A percentile compares a stretch with the other conserved stretches of the same genome.
These are phyloP conservation scores for Fusarium ambrosium DNA, from an alignment of 2,329 filamentous ascomycete species.

Conservation along the genomic window DNA sequence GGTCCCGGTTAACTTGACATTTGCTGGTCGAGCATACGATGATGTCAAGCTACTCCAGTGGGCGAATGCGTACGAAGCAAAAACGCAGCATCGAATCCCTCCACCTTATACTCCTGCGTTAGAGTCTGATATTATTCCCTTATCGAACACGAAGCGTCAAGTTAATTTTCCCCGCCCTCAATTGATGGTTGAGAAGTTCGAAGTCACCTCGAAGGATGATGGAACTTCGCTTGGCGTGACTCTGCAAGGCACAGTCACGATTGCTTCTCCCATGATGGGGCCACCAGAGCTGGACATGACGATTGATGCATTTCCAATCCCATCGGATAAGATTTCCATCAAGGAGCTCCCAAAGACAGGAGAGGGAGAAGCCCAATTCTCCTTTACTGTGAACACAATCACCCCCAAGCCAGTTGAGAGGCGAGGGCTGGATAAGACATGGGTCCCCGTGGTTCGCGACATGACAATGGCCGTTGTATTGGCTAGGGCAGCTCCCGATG, in stretches of 20 bases:
- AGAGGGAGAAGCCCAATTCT: neutral
- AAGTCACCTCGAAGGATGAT: neutral
- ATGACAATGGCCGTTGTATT: constrained; percentile 13
- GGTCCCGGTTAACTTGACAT: constrained; percentile 67
- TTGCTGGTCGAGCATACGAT: constrained; percentile 62
- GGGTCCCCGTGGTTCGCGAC: constrained; percentile 6
- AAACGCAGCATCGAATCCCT: neutral
- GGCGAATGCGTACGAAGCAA: constrained; percentile 39
- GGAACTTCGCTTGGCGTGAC: neutral
- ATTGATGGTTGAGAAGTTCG: neutral
- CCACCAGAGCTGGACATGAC: neutral
- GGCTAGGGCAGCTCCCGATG: neutral
- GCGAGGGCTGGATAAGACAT: neutral
- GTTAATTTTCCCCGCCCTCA: neutral
- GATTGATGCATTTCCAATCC: neutral
- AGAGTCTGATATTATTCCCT: neutral
- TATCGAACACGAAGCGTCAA: neutral
- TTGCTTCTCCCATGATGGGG: neutral
- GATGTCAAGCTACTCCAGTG: constrained; percentile 53
- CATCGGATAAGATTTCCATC: neutral
- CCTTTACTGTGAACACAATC: neutral
- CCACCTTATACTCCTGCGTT: constrained; percentile 27
- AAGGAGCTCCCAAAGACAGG: neutral
- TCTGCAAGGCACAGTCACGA: neutral
- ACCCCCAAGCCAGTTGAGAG: neutral